A percentile compares a stretch with the other conserved stretches of the same genome.
Conservation (phyloP, 768 basidiomycete species). For the Psilocybe sp. region DNA sequence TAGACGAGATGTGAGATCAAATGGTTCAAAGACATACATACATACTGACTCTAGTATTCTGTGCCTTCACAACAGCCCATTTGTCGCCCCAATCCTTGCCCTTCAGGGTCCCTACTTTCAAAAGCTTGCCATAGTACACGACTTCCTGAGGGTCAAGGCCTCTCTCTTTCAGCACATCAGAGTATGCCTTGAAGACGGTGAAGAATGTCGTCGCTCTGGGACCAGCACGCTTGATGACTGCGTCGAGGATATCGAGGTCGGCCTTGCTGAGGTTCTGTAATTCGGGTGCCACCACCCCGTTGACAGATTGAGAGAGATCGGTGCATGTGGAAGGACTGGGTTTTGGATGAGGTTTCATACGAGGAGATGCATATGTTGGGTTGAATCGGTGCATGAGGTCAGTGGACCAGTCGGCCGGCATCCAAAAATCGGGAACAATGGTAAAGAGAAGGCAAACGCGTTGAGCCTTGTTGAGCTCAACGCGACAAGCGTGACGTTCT, state of each 20-base stretch:
- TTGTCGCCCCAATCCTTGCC: conserved; percentile 80
- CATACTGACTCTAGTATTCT: conserved; percentile 37
- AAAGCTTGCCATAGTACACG: conserved; percentile 74
- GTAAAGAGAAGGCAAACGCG: conserved; percentile 9
- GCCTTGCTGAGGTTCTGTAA: conserved; percentile 45
- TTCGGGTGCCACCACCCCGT: conserved; percentile 43
- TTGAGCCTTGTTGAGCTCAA: conserved; percentile 9
- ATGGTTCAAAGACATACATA: too few species aligned
- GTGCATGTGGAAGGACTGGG: conserved; percentile 15
- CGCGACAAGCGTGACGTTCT: neutral
- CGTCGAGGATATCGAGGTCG: conserved; percentile 73
- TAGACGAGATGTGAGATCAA: neutral
- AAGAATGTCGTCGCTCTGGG: conserved; percentile 72
- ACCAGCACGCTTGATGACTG: conserved; percentile 68
- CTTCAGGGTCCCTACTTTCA: conserved; percentile 81
- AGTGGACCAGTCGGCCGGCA: neutral
- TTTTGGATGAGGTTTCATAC: conserved; percentile 21
- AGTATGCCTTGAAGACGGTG: conserved; percentile 83
- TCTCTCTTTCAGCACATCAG: conserved; percentile 69
- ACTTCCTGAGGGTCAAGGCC: conserved; percentile 81
- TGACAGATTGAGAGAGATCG: conserved; percentile 32
- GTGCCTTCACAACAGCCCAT: conserved; percentile 69
- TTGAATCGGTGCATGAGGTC: conserved; percentile 41
- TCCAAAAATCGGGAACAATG: too few species aligned
- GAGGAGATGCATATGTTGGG: conserved; percentile 48